Evolutionary conservation across 1,139 yeast genomes (phyloP), one percentile per base, ranked within the genome.

Genomic region (Debaryomyces udenii): DNA sequence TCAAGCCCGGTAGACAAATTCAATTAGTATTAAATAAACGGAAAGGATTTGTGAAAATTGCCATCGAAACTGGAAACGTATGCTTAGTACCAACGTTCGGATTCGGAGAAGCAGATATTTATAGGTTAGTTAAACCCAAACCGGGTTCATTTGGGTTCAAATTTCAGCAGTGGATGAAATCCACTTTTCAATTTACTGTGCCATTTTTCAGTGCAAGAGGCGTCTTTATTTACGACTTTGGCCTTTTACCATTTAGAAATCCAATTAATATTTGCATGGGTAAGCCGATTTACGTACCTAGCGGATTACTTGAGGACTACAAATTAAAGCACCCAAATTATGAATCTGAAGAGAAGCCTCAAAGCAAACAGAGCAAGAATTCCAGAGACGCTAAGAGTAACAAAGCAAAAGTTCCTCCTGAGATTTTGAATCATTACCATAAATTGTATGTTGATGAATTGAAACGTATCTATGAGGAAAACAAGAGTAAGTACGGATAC

Each of bases 131-230:
- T 3, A 68, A 73, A 38, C 86, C 88, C 7, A 68, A 53, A 53
- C 64, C 77, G 56, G 57, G 77, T 51, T 81, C 93, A 0, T 52
- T 56, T 54, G 75, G 68, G 55, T 79, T 55, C 51, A 72, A 68
- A 41, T 61, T 86, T 43, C 98, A 91, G 60, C 65, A 76, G 31
- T 79, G 88, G 80, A 59, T 91, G 59, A 91, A 93, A 55, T 70
- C 70, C 29, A 73, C 68, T 31, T 76, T 83, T 44, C 93, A 91
- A 3, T 93, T 91, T 63, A 91, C 99, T 0, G 57, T 93, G 11
- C 99, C 99, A 1, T 78, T 93, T 44, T 86, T 93, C 66, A 86
- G 90, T 57, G 97, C 97, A 0, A 74, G 98, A 38, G 98, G 99
- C 0, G 76, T 93, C 1, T 90, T 93, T 64, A 89, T 91, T 54